phyloP scores from a whole-genome alignment of 2,329 filamentous ascomycete species.

The Trichoderma lentiforme region DNA sequence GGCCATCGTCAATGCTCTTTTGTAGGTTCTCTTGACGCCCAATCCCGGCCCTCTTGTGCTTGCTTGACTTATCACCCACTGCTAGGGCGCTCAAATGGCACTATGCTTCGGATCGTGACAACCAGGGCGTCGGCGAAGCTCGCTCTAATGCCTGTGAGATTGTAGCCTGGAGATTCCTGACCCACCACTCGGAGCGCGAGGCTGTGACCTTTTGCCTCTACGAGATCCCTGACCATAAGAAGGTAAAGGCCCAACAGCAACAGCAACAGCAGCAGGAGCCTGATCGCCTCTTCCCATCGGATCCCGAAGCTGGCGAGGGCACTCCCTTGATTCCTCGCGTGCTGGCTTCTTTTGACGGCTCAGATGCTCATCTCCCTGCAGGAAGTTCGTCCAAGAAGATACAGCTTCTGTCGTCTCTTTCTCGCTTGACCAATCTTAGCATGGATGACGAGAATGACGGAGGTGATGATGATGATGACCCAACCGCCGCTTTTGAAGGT shows the following conservation, averaged over 20 bases:
- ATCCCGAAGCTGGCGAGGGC: conserved; percentile 46
- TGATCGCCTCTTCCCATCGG: conserved; percentile 18
- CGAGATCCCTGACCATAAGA: conserved; percentile 56
- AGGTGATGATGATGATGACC: conserved; percentile 54
- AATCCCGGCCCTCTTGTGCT: not conserved
- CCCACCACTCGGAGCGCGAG: conserved; percentile 67
- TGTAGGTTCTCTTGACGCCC: conserved; percentile 49
- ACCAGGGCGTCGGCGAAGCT: conserved; percentile 64
- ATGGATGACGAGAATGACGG: conserved; percentile 36
- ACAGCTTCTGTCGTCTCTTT: conserved; percentile 52
- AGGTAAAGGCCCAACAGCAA: conserved; percentile 19
- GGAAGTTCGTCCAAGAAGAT: conserved; percentile 45
- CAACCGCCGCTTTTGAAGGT: conserved; percentile 69
- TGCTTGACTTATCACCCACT: conserved; percentile 13
- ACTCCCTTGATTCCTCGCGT: conserved; percentile 45
- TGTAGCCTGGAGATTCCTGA: conserved; percentile 75
- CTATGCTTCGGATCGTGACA: conserved; percentile 60
- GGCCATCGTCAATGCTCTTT: conserved; percentile 66
- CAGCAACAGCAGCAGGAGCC: not conserved
- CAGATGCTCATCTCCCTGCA: conserved; percentile 24
- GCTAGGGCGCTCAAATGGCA: conserved; percentile 72
- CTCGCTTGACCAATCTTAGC: conserved; percentile 46
- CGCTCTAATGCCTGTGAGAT: conserved; percentile 75
- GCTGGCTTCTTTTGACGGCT: conserved; percentile 26
- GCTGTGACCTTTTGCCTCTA: conserved; percentile 71